Base-by-base conservation (phyloP, 805 yeast genomes). In the Sugiyamaella mastotermitis region DNA sequence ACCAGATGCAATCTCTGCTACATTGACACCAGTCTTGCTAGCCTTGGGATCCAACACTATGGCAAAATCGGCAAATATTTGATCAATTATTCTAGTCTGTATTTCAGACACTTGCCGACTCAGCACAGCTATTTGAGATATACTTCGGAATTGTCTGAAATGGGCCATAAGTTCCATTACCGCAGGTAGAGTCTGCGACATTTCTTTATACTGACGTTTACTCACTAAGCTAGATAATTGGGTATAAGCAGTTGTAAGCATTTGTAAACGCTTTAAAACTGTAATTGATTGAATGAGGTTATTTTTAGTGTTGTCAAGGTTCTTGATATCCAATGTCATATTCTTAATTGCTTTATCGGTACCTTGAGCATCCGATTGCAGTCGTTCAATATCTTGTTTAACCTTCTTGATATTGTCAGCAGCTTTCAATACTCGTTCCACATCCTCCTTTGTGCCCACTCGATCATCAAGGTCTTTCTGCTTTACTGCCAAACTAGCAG, bases 201-300 rank as follows among this genome's bases (percentile, higher is more conserved):
- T 78, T 38, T 81, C 79, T 8, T 58, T 54, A 44, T 70, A 69
- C 36, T 72, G 65, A 34, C 71, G 68, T 9, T 63, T 64, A 16
- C 66, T 60, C 1, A 73, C 63, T 35, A 74, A 63, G 5, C 60
- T 53, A 13, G 68, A 68, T 32, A 86, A 67, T 45, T 75, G 74
- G 29, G 77, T 78, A 56, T 78, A 79, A 2, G 94, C 88, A 15
- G 76, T 78, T 5, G 83, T 71, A 34, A 92, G 67, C 84, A 88
- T 88, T 53, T 87, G 94, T 26, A 92, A 66, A 45, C 95, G 72
- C 52, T 90, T 84, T 48, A 90, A 67, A 25, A 87, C 78, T 1
- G 94, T 85, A 83, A 92, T 84, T 8, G 92, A 76, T 19, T 77
- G 68, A 1, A 86, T 88, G 34, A 92, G 65, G 57, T 92, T 92